Evolutionary conservation across 2,329 filamentous ascomycete species (phyloP).

Genomic region (Sordariomycetes sp.): DNA sequence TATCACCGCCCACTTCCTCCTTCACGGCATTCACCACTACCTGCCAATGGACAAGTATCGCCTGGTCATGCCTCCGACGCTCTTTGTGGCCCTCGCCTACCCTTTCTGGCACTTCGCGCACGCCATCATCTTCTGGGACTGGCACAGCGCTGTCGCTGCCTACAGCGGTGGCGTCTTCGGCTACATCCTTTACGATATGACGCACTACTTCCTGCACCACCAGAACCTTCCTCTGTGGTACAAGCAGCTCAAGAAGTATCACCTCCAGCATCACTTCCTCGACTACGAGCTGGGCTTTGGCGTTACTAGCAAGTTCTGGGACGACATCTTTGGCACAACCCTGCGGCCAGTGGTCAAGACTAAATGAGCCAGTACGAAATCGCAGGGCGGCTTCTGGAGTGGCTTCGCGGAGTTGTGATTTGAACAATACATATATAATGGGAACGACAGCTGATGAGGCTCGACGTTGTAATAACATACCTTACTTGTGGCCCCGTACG

Average conservation of each 20-base stretch:
- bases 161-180: conserved; percentile 91
- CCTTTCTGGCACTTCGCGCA: conserved; percentile 95
- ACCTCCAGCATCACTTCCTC: conserved; percentile 93
- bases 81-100: conserved; percentile 74
- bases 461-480: no score
- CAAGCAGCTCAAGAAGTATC: conserved; percentile 90
- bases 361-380: no score
- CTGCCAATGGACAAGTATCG: conserved; percentile 98
- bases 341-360: conserved; percentile 34
- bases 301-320: conserved; percentile 95
- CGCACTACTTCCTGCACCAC: conserved; percentile 98
- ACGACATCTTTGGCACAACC: conserved; percentile 83
- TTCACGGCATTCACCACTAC: conserved; percentile 97
- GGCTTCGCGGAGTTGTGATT: no score
- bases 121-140: conserved; percentile 70
- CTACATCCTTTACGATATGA: conserved; percentile 93
- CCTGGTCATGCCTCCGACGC: conserved; percentile 89
- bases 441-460: no score
- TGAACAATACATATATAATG: no score
- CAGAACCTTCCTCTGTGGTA: conserved; percentile 85
- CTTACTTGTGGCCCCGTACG: no score
- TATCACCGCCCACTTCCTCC: conserved; percentile 80
- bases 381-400: no score
- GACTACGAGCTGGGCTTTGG: conserved; percentile 98
- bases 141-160: conserved; percentile 68